Evolutionary conservation across 306 rosid species (phyloP), one percentile per base, ranked within the genome.

Genomic region (Bauhinia variegata): DNA sequence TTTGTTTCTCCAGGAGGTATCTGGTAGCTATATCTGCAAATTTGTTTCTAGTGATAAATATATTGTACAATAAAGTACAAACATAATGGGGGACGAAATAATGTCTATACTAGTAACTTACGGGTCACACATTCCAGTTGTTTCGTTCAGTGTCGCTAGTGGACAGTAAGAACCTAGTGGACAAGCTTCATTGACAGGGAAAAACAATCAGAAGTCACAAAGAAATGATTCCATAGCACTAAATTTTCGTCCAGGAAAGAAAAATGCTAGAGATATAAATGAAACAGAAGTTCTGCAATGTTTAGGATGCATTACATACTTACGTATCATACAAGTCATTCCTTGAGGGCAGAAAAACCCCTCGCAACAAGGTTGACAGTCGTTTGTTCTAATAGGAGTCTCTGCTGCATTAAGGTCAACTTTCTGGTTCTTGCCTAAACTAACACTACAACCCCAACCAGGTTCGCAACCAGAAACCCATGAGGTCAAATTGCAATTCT

Each of bases 81-180:
- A 72, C 63, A 51, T n/a, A 44, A 53, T 3, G 17, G 13, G 38
- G 51, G 14, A 7, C 4, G 70, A 66, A 64, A 49, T 42, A 32
- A 51, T 8, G 28, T 42, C 47, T 50, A 68, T 32, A 33, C 18
- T 54, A 64, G 57, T n/a, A 63, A 85, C 96, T 89, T 83, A 87
- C 91, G 96, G 96, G 6, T 86, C 88, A 80, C 96, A 90, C 58
- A 70, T 6, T 84, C 95, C 95, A 43, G 87, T 85, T 13, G 71
- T 51, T 55, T 66, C 38, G 72, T 84, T 87, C 70, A 83, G 62
- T 74, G 66, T 72, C 49, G 87, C 95, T 44, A 83, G 66, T 41
- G 96, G 92, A 65, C 96, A 90, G 66, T 85, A 82, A 53, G 96
- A 82, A 62, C 96, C 95, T 41, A 83, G 86, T 50, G 96, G 96